Evolutionary conservation across 176 grass and related monocot species (phyloP).

Genomic region (Ampelocalamus luodianensis): DNA sequence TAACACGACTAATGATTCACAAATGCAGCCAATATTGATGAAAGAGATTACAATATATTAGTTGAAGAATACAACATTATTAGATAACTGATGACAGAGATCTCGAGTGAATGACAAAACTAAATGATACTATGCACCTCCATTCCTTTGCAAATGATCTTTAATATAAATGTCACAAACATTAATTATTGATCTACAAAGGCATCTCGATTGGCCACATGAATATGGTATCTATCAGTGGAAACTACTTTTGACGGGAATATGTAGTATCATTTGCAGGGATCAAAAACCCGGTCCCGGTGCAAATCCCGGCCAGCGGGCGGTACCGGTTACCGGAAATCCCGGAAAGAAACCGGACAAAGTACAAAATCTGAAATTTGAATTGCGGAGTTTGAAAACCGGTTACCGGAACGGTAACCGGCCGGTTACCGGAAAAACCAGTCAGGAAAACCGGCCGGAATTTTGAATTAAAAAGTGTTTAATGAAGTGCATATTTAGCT

Average conservation of each 20-base stretch:
- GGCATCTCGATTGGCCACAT: background rate
- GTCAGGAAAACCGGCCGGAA: too few species aligned
- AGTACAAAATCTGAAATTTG: too few species aligned
- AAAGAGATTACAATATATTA: conserved; percentile 1
- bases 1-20: background rate
- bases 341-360: too few species aligned
- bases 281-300: too few species aligned
- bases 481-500: too few species aligned
- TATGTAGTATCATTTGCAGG: background rate
- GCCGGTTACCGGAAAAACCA: too few species aligned
- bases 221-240: background rate
- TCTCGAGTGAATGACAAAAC: background rate
- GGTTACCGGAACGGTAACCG: too few species aligned
- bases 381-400: too few species aligned
- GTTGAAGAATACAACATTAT: conserved; percentile 11
- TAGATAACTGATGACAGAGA: background rate
- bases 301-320: too few species aligned
- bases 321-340: too few species aligned
- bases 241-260: background rate
- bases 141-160: background rate
- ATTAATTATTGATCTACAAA: background rate
- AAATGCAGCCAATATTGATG: conserved; percentile 26
- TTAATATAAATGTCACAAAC: background rate
- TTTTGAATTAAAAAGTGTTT: too few species aligned
- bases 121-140: background rate